Base-by-base conservation (phyloP, 495 filamentous ascomycete species). In the Trichoderma asperelloides region DNA sequence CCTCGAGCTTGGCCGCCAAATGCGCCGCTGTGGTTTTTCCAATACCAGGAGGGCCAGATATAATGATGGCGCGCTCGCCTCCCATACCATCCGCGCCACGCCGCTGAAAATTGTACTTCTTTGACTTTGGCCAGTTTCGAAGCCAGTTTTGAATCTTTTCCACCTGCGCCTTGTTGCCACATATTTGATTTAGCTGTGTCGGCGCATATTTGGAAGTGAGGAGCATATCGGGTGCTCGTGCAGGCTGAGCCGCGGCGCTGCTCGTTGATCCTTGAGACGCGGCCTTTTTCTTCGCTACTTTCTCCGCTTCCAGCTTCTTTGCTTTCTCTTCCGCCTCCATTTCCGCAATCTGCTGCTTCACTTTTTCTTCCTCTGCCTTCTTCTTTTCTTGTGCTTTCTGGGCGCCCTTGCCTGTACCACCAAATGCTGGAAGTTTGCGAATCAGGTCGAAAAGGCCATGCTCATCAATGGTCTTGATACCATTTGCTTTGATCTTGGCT, bases 151-250 rank as follows among this genome's bases (percentile, higher is more conserved):
- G 90, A 21, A 98, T 85, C 74, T 88, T 96, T 72, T 98, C 95
- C 3, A 99, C 94, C 43, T 87, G 84, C 18, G 78, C 82, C 74
- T 98, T 99, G 77, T 99, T 99, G 67, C 95, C 95, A 74, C 94
- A 98, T 64, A 99, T 96, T 75, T 97, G 93, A 65, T 76, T 89
- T 45, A 91, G 82, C 45, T 87, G 81, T 0, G 88, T 89, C 4
- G 95, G 95, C 0, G 95, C 94, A 78, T 99, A 98, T 72, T 97
- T 97, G 33, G 88, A 89, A 8, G 96, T 98, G 95, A 95, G 98
- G 7, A 99, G 82, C 60, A 92, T 87, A 68, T 83, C 86, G 65
- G 89, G 84, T 21, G 83, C 77, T 21, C 76, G 80, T 16, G 75
- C 66, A n/a, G 78, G 76, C 18, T 30, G 6, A 16, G 23, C 41